Conservation (phyloP, 2,329 filamentous ascomycete genomes). For the Cladosporium halotolerans region DNA sequence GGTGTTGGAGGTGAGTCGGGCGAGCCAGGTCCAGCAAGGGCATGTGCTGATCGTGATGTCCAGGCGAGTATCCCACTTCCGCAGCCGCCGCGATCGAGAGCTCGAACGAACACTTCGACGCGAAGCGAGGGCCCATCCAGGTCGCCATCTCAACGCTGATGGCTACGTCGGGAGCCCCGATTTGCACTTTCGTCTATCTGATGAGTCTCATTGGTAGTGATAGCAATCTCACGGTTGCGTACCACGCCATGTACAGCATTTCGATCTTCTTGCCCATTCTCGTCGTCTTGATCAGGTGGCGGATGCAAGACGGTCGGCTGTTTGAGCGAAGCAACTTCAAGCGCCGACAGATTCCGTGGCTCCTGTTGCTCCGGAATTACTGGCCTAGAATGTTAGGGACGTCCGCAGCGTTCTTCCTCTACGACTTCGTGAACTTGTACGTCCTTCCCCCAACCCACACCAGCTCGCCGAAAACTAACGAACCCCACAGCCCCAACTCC, state of each 20-base stretch:
- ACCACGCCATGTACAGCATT: constrained; percentile 38
- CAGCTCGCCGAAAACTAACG: too few relatives aligned
- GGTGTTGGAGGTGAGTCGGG: background rate
- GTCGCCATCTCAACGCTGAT: constrained; percentile 23
- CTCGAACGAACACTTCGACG: constrained; percentile 40
- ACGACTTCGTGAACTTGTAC: constrained; percentile 42
- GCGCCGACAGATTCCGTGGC: constrained; percentile 39
- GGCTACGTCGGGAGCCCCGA: constrained; percentile 19
- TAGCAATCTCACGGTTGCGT: constrained; percentile 36
- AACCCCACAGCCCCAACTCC: constrained; percentile 20
- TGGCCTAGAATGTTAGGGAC: constrained; percentile 46
- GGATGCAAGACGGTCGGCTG: constrained; percentile 45
- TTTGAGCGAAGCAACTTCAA: constrained; percentile 46
- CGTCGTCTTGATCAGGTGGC: constrained; percentile 22
- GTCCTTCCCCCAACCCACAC: too few relatives aligned
- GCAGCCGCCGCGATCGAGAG: constrained; percentile 44
- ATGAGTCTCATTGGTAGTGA: constrained; percentile 32
- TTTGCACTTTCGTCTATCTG: constrained; percentile 27
- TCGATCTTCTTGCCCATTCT: constrained; percentile 44
- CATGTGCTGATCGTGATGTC: constrained; percentile 39
- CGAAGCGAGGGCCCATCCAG: constrained; percentile 23
- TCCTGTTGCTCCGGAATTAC: constrained; percentile 41
- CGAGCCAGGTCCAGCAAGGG: background rate
- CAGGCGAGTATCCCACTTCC: constrained; percentile 45
- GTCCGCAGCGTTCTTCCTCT: constrained; percentile 52